Conservation (phyloP, 305 asterid species). For the Plantago coronopus region DNA sequence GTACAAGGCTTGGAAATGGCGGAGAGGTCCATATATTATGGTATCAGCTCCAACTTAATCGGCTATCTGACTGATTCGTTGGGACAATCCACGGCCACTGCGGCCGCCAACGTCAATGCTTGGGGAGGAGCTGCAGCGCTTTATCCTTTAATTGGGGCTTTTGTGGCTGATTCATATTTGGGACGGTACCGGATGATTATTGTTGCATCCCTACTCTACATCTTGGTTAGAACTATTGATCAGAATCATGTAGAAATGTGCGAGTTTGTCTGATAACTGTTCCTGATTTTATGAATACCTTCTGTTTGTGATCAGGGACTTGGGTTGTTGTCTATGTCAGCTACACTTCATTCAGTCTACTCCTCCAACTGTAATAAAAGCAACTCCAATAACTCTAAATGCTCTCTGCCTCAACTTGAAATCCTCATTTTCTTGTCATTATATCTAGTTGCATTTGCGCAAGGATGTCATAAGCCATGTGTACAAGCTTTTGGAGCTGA, state of each 20-base stretch:
- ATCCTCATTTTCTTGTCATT: slow-evolving; percentile 20
- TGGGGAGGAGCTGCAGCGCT: slow-evolving; percentile 30
- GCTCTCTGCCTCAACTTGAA: neutral
- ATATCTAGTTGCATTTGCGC: slow-evolving; percentile 25
- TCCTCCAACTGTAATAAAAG: neutral
- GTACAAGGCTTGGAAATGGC: slow-evolving; percentile 37
- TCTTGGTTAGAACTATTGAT: slow-evolving; percentile 29
- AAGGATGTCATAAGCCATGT: slow-evolving; percentile 29
- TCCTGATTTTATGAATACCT: no score
- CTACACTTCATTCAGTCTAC: slow-evolving; percentile 5
- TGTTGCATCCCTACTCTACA: slow-evolving; percentile 23
- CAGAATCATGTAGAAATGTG: no score
- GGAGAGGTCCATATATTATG: slow-evolving; percentile 30
- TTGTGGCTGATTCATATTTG: slow-evolving; percentile 28
- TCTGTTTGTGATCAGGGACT: slow-evolving; percentile 1
- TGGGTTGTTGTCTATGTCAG: slow-evolving; percentile 14
- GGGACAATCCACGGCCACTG: slow-evolving; percentile 31
- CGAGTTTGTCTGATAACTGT: no score
- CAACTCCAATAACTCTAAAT: neutral
- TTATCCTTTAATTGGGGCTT: slow-evolving; percentile 34
- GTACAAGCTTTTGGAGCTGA: slow-evolving; percentile 39
- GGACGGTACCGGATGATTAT: slow-evolving; percentile 34
- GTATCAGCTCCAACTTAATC: slow-evolving; percentile 29
- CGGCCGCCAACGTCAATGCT: slow-evolving; percentile 31
- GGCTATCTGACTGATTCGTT: slow-evolving; percentile 31